Evolutionary conservation across 805 yeast genomes (phyloP), one percentile per base, ranked within the genome.

Genomic region (Metschnikowia gelsemii): DNA sequence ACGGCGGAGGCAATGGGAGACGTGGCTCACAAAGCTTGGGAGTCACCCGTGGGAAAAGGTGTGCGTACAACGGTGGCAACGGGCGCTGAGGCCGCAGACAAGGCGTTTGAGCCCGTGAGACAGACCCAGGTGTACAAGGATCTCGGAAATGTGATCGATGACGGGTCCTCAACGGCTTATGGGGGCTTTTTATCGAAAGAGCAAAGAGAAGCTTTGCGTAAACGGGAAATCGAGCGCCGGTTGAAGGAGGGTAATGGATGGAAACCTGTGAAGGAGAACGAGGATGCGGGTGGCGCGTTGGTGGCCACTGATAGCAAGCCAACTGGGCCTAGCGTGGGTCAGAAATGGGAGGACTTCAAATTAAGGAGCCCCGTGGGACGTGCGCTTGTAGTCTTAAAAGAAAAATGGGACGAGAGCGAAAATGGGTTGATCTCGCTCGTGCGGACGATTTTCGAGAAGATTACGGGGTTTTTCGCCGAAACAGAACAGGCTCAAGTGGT

Each of bases 401-500:
- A 78, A 46, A 82, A 76, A 58, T 85, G 90, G 88, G 96, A 91
- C 55, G 98, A 91, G 64, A 81, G 89, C 40, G 98, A 91, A 55
- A 93, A 93, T 64, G 96, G 96, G 7, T 72, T 93, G 56, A 78
- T 93, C 47, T 79, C 90, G 8, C 66, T 84, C 29, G 66, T 93
- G 40, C 80, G 99, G 69, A 85, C 91, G 16, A 68, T 93, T 18
- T 59, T 85, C 29, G 87, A 83, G 59, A 85, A 87, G 59, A 69
- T 93, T 42, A 83, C 93, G 37, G 88, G 95, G 5, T 81, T 90
- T 58, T 90, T 90, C 59, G 93, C 93, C 29, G 99, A 93, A 69
- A 93, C 98, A 26, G 99, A 93, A 70, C 81, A 87, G 50, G 97
- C 96, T 17, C 84, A 84, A 63, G 99, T 90, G n/a, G 73, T 86